These are phyloP conservation scores for Podosphaera aphanis DNA, from an alignment of 2,329 filamentous ascomycete species.

Conservation along the genomic window DNA sequence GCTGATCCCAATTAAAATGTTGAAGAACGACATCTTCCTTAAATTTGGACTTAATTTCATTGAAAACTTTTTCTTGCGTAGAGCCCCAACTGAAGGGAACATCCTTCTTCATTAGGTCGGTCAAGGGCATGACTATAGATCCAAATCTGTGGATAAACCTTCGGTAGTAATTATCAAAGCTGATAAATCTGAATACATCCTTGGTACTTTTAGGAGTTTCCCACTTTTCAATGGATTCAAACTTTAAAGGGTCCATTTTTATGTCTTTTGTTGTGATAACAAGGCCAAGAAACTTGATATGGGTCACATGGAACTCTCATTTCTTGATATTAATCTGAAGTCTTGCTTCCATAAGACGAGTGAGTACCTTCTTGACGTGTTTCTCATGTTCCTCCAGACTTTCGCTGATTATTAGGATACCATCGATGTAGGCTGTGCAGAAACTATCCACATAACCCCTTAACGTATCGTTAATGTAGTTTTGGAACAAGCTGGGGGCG, in stretches of 20 bases:
- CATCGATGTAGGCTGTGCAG: constrained; percentile 5
- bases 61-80: not conserved
- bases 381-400: not conserved
- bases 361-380: not conserved
- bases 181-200: not conserved
- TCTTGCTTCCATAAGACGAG: not conserved
- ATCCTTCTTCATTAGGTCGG: not conserved
- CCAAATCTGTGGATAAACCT: not conserved
- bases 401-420: constrained; percentile 4
- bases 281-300: not conserved
- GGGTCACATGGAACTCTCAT: not conserved
- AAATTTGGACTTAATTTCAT: not conserved
- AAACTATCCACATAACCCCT: constrained; percentile 5
- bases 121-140: not conserved
- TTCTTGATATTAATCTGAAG: constrained; percentile 1
- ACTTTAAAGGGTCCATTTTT: not conserved
- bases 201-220: not conserved
- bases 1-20: not conserved
- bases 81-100: not conserved
- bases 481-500: constrained; percentile 5
- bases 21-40: not conserved
- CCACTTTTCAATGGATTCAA: not conserved
- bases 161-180: constrained; percentile 1
- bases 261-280: not conserved
- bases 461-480: constrained; percentile 6